Percentiles rank a stretch among this genome's conserved stretches.
These are phyloP conservation scores for Rhododendron ovatum DNA, from an alignment of 148 eudicot genomes.

Conservation along the genomic window DNA sequence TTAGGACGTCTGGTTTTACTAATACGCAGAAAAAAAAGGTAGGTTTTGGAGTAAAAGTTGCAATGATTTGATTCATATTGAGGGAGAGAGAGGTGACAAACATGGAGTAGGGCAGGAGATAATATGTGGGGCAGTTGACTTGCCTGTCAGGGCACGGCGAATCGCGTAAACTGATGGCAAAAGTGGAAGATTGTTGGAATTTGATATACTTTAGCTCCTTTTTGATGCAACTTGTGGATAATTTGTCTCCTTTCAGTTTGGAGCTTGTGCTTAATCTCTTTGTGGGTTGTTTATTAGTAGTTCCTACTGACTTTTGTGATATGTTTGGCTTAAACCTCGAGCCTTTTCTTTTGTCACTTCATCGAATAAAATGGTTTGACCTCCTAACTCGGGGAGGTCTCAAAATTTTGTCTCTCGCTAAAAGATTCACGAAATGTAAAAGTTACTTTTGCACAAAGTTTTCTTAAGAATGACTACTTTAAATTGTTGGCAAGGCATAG, in stretches of 20 bases:
- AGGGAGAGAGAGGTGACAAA: no score
- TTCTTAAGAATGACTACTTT: neutral
- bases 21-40: neutral
- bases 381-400: neutral
- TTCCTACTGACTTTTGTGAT: neutral
- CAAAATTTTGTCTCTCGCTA: neutral
- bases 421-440: neutral
- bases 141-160: constrained; percentile 18
- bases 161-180: neutral
- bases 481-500: neutral
- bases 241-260: constrained; percentile 12
- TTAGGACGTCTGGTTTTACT: neutral
- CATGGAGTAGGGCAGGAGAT: neutral
- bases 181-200: neutral
- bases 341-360: neutral
- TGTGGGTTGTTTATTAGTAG: neutral
- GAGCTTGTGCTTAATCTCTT: neutral
- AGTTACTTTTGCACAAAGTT: neutral
- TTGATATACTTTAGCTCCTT: neutral
- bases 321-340: neutral
- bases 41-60: neutral
- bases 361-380: neutral
- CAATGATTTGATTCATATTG: neutral
- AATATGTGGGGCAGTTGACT: neutral
- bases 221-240: neutral